A percentile compares a stretch with the other conserved stretches of the same genome.
These are phyloP conservation scores for Rhodotorula babjevae DNA, from an alignment of 768 basidiomycete genomes.

Conservation along the genomic window DNA sequence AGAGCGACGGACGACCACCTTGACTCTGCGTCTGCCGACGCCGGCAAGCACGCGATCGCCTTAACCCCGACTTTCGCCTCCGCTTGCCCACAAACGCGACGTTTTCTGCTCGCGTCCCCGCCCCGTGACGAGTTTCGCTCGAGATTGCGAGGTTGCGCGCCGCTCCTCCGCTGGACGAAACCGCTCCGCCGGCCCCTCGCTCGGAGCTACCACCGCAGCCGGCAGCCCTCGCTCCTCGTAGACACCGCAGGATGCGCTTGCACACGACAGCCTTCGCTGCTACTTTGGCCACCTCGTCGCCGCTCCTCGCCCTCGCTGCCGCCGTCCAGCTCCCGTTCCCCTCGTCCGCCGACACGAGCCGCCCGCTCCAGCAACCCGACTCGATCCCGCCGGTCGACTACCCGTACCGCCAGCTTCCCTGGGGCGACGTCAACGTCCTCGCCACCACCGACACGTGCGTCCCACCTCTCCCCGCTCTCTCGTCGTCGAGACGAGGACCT, in stretches of 20 bases:
- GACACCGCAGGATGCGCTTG: background rate
- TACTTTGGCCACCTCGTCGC: background rate
- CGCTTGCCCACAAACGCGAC: no score
- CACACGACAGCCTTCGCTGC: background rate
- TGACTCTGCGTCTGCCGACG: no score
- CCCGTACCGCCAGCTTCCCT: slow-evolving; percentile 65
- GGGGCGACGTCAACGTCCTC: slow-evolving; percentile 86
- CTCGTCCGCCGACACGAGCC: background rate
- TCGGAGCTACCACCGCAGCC: no score
- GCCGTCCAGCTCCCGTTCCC: slow-evolving; percentile 7
- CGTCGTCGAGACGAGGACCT: no score
- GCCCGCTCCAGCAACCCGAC: slow-evolving; percentile 28
- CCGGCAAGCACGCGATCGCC: no score
- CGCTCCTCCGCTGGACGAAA: no score
- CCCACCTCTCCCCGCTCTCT: background rate
- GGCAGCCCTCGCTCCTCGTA: no score
- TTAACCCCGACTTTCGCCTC: no score
- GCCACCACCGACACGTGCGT: slow-evolving; percentile 68
- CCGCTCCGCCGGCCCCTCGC: no score
- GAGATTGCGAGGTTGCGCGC: no score
- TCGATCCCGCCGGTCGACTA: slow-evolving; percentile 41
- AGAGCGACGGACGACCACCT: background rate
- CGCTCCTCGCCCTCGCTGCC: background rate
- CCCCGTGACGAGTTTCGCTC: no score
- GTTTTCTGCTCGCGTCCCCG: no score